phyloP scores from a whole-genome alignment of 371 early-diverging fungal species.

The Lichtheimia ramosa region DNA sequence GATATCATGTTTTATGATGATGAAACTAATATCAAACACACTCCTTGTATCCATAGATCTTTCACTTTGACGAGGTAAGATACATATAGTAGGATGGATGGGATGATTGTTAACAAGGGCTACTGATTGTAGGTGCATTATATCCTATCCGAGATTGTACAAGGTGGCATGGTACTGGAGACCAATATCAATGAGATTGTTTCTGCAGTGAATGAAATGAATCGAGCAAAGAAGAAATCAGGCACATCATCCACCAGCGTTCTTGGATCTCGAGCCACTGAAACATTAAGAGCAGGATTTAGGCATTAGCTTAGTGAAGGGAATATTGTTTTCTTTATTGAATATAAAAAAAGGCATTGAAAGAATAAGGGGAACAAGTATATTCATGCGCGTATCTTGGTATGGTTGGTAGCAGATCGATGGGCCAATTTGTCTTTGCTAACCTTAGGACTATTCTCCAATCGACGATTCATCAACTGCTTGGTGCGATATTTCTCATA shows the following conservation, averaged over 20 bases:
- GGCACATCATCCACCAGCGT: conserved; percentile 35
- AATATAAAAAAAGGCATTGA: neutral
- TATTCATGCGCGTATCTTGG: no score
- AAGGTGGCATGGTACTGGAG: conserved; percentile 77
- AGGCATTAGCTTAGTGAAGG: conserved; percentile 21
- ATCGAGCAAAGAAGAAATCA: conserved; percentile 50
- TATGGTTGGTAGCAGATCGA: no score
- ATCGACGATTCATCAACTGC: conserved; percentile 56
- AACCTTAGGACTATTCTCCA: neutral
- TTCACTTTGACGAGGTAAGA: conserved; percentile 73
- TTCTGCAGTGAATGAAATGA: conserved; percentile 58
- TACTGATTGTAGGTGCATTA: conserved; percentile 64
- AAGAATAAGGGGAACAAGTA: neutral
- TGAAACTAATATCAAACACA: neutral
- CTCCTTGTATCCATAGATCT: conserved; percentile 49
- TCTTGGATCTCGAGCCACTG: conserved; percentile 40
- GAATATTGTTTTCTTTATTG: neutral
- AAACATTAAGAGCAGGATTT: conserved; percentile 42
- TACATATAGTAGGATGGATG: neutral
- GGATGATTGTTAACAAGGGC: neutral
- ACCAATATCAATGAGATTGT: conserved; percentile 69
- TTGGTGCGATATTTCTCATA: conserved; percentile 91
- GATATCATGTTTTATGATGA: neutral
- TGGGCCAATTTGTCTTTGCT: no score
- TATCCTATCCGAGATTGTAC: conserved; percentile 75